Evolutionary conservation across 2,329 filamentous ascomycete genomes (phyloP), one percentile per base, ranked within the genome.

Genomic region (Beauveria rudraprayagi): DNA sequence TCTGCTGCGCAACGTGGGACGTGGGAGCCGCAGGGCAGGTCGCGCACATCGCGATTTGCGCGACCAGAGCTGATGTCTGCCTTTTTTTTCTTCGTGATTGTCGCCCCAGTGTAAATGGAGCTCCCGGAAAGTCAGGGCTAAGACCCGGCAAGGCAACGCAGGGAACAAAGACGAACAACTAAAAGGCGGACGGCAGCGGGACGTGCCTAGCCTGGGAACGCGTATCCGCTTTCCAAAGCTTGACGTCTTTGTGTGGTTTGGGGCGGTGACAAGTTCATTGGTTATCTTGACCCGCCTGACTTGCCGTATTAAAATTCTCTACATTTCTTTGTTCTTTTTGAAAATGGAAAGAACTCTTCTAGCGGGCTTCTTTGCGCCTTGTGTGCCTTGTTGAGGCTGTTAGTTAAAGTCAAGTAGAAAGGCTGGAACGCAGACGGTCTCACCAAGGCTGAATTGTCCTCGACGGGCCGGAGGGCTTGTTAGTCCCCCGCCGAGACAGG

Each of bases 141-240:
- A 43, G 37, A 19, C 34, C 51, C 51, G 19, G 37, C 48, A 34
- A 30, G 19, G 30, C 30, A 37, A 37, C 34, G 34, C 11, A 17
- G 22, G 11, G 22, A 9, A 19, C 11, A 37, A 46, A 24, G 52
- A 59, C 50, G 5, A 40, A 40, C 2, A 26, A 57, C 11, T 37
- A 50, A 44, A 43, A 51, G 10, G 19, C 34, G 44, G 22, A 40
- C 34, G n/a, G 34, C 37, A 44, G 40, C 56, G 56, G 56, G 56
- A 59, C 37, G 56, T 52, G 56, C 56, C 56, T 52, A 50, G 55
- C 54, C 11, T 56, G 26, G 16, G 37, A 30, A 59, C 52, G 47
- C n/a, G 56, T 53, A 52, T 59, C 56, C 56, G 56, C 56, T 52
- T 59, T 59, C 47, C 24, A 48, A 24, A 37, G 48, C n/a, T 16